Percentiles rank a stretch among this genome's conserved stretches.
These are phyloP conservation scores for Metschnikowia lunata DNA, from an alignment of 805 yeast species.

Conservation along the genomic window DNA sequence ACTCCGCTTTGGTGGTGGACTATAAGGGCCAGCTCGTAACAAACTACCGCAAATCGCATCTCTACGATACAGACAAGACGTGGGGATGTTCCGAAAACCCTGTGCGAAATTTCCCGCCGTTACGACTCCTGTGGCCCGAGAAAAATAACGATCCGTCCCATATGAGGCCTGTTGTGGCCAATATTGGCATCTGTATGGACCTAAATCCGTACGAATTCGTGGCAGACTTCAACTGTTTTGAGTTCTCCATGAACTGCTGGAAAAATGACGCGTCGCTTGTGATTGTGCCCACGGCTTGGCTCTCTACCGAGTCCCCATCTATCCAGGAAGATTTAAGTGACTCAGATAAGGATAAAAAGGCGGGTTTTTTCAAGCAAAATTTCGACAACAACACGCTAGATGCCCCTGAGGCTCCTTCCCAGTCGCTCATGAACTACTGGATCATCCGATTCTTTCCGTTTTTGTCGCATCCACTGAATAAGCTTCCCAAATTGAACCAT, in stretches of 20 bases:
- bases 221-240: constrained; percentile 73
- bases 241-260: constrained; percentile 56
- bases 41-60: constrained; percentile 71
- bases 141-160: background rate
- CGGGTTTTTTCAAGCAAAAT: constrained; percentile 4
- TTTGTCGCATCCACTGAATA: constrained; percentile 33
- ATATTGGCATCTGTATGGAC: constrained; percentile 93
- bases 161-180: constrained; percentile 26
- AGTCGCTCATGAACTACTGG: constrained; percentile 60
- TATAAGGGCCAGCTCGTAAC: constrained; percentile 54
- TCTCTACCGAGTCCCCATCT: constrained; percentile 48
- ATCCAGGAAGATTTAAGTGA: constrained; percentile 16
- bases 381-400: constrained; percentile 1
- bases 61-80: constrained; percentile 71
- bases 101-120: constrained; percentile 46
- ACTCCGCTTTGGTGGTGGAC: constrained; percentile 64
- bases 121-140: constrained; percentile 38
- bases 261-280: constrained; percentile 49
- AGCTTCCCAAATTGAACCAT: constrained; percentile 19
- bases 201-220: constrained; percentile 79
- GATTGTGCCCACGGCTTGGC: constrained; percentile 86
- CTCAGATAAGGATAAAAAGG: constrained; percentile 15
- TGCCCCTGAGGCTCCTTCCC: constrained; percentile 10
- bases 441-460: constrained; percentile 64
- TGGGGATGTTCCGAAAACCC: constrained; percentile 81